Conservation (phyloP, 2,329 filamentous ascomycete species). For the Colletotrichum lentis region DNA sequence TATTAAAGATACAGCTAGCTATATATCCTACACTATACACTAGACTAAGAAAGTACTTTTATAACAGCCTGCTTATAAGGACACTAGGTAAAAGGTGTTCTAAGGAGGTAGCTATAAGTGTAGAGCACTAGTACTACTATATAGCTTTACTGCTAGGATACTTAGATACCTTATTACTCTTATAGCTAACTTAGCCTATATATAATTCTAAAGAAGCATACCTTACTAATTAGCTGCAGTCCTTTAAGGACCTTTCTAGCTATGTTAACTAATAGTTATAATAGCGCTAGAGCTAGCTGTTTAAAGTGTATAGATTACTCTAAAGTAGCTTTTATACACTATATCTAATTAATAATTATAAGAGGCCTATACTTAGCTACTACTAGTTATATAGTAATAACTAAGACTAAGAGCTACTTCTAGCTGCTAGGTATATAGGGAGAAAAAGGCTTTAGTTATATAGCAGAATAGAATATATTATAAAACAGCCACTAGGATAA, state of each 20-base stretch:
- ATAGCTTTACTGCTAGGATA: too few relatives aligned
- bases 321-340: not conserved
- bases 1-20: too few relatives aligned
- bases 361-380: too few relatives aligned
- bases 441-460: not conserved
- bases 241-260: slow-evolving; percentile 3
- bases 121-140: too few relatives aligned
- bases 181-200: not conserved
- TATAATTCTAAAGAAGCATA: not conserved
- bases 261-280: not conserved
- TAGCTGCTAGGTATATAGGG: not conserved
- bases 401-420: not conserved
- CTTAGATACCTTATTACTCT: not conserved
- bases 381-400: too few relatives aligned
- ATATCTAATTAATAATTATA: too few relatives aligned
- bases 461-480: not conserved
- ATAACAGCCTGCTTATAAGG: too few relatives aligned
- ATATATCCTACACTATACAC: too few relatives aligned
- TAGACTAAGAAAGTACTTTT: too few relatives aligned
- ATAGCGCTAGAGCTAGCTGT: not conserved
- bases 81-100: too few relatives aligned
- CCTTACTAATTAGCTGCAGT: not conserved
- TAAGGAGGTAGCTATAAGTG: too few relatives aligned
- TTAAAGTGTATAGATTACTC: not conserved
- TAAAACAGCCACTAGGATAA: slow-evolving; percentile 1